Evolutionary conservation across 2,329 filamentous ascomycete species (phyloP).

Genomic region (Lomentospora prolificans): DNA sequence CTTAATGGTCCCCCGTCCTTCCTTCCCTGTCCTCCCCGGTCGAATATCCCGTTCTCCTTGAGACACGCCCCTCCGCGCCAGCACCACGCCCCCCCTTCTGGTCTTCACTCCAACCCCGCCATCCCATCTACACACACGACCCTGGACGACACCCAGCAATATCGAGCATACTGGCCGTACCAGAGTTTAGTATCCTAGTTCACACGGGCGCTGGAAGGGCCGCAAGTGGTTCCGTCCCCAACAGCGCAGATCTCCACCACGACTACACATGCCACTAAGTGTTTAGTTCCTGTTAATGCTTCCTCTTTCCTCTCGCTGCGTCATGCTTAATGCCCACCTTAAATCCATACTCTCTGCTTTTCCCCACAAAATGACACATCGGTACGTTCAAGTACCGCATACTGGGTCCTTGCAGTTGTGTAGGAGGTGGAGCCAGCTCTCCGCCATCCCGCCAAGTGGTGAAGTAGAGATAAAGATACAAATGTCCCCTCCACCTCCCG

Average conservation of each 20-base stretch:
- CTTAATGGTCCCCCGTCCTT: neutral
- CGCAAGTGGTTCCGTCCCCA: conserved; percentile 3
- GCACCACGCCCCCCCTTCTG: neutral
- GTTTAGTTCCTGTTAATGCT: conserved; percentile 2
- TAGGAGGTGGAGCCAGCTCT: conserved; percentile 11
- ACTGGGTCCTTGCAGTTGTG: conserved; percentile 15
- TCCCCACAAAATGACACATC: conserved; percentile 16
- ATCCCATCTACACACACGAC: conserved; percentile 7
- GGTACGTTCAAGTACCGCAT: conserved; percentile 29
- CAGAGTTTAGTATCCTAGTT: neutral
- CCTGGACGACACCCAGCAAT: neutral
- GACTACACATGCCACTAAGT: neutral
- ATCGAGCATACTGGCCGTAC: neutral
- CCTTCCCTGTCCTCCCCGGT: conserved; percentile 4
- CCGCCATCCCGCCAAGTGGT: conserved; percentile 1
- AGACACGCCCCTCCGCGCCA: neutral
- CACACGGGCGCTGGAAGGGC: neutral
- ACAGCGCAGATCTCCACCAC: neutral
- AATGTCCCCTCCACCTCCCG: conserved; percentile 3
- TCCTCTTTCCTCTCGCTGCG: neutral
- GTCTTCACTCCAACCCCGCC: conserved; percentile 11
- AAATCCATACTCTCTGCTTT: conserved; percentile 18
- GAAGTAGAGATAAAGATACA: conserved; percentile 9
- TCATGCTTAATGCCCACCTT: conserved; percentile 17
- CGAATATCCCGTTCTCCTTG: conserved; percentile 2